phyloP scores from a whole-genome alignment of 1,284 basidiomycete species.

The Leccinum insigne region DNA sequence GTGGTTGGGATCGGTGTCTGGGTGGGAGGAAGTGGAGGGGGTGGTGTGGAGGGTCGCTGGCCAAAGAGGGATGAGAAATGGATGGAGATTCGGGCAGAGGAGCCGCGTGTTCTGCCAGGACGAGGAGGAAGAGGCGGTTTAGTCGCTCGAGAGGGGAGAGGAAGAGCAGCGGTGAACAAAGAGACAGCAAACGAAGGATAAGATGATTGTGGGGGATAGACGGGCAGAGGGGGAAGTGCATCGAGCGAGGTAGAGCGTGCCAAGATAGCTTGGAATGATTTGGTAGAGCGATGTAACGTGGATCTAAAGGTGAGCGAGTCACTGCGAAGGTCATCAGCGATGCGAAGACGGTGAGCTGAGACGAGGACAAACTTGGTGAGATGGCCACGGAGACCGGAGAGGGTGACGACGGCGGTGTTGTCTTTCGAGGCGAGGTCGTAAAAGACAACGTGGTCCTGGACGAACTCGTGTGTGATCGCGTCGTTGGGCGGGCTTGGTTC shows the following conservation, averaged over 20 bases:
- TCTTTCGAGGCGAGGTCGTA: conserved; percentile 50
- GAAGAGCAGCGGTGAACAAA: conserved; percentile 42
- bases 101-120: too few relatives aligned
- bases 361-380: conserved; percentile 50
- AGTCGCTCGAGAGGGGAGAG: too few relatives aligned
- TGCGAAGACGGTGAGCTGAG: conserved; percentile 3
- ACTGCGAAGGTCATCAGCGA: conserved; percentile 36
- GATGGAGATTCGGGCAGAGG: too few relatives aligned
- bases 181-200: conserved; percentile 60
- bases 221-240: conserved; percentile 50
- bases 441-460: conserved; percentile 78
- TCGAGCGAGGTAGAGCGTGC: conserved; percentile 52
- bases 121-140: too few relatives aligned
- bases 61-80: too few relatives aligned
- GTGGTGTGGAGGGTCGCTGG: too few relatives aligned
- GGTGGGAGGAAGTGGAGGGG: too few relatives aligned
- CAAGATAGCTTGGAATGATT: conserved; percentile 58
- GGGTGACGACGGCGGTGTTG: conserved; percentile 61
- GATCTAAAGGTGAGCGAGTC: conserved; percentile 64
- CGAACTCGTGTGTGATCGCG: conserved; percentile 67
- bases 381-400: conserved; percentile 79
- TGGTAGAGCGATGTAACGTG: conserved; percentile 61
- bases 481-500: conserved; percentile 50
- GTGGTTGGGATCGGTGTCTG: too few relatives aligned
- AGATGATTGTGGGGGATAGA: conserved; percentile 29